Evolutionary conservation across 163 green algal genomes (phyloP), one percentile per base, ranked within the genome.

Genomic region (Trebouxia gelatinosa): DNA sequence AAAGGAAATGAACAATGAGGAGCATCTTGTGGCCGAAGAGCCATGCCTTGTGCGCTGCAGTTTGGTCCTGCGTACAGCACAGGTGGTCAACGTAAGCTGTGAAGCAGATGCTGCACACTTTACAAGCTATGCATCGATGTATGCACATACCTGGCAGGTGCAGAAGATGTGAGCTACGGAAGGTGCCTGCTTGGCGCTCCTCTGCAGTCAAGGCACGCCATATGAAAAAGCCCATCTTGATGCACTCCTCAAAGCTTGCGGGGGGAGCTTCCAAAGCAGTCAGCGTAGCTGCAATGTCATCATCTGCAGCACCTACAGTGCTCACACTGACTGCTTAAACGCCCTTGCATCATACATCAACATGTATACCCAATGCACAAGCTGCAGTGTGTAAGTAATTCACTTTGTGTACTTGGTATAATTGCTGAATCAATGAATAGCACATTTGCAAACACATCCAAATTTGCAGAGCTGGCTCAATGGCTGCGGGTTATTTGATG

Each of bases 21-120:
- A 70, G 61, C n/a, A 70, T 16, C 31, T 70, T 70, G 61, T 70
- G 61, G 32, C 61, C 61, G 43, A n/a, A 48, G 32, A 70, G 5
- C 31, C 32, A 70, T 34, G 43, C 4, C 61, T 70, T 70, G 61
- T 70, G 61, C 32, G 61, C 61, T 70, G 11, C 31, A 31, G 43
- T 34, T 46, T 70, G 61, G 28, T 70, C 61, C 61, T 70, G 61
- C 43, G 43, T 13, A 54, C 43, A 54, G 43, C 13, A 54, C 43
- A 54, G 9, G 13, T 13, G 43, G 9, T 54, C 43, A 54, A 54
- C n/a, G n/a, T n/a, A n/a, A n/a, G n/a, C n/a, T n/a, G n/a, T n/a
- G n/a, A n/a, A n/a, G n/a, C n/a, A n/a, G n/a, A n/a, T n/a, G n/a
- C n/a, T n/a, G n/a, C n/a, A n/a, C n/a, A n/a, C n/a, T n/a, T n/a